phyloP scores from a whole-genome alignment of 768 basidiomycete species.

The Collybia nuda region DNA sequence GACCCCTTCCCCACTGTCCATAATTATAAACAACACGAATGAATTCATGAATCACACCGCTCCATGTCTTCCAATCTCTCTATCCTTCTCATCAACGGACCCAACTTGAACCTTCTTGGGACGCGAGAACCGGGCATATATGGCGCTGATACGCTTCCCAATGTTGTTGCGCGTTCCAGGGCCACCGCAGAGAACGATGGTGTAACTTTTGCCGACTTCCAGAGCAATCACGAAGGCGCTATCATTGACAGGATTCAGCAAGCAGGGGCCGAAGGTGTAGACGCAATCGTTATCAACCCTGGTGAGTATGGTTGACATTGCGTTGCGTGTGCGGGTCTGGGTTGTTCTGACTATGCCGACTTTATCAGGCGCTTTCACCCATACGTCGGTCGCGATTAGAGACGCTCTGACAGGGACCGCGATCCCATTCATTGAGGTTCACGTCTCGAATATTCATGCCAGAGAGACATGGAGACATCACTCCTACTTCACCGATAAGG shows the following conservation, averaged over 20 bases:
- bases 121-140: constrained; percentile 17
- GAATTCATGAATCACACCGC: neutral
- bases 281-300: constrained; percentile 20
- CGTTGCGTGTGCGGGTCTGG: neutral
- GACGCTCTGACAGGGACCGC: constrained; percentile 18
- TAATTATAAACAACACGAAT: neutral
- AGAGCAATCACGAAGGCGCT: constrained; percentile 21
- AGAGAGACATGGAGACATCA: constrained; percentile 18
- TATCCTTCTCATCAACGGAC: constrained; percentile 19
- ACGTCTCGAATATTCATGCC: constrained; percentile 19
- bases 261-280: constrained; percentile 14
- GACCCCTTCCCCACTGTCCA: neutral
- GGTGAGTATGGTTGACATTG: constrained; percentile 2
- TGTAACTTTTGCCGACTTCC: constrained; percentile 14
- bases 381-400: constrained; percentile 18
- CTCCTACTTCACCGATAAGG: constrained; percentile 20
- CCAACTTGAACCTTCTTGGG: constrained; percentile 17
- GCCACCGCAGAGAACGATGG: constrained; percentile 9
- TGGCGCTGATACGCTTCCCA: constrained; percentile 13
- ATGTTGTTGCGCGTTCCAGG: constrained; percentile 11
- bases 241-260: constrained; percentile 21
- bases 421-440: constrained; percentile 20
- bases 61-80: constrained; percentile 4
- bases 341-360: neutral
- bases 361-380: constrained; percentile 17